Base-by-base conservation (phyloP, 805 yeast species). In the Zygosaccharomyces pseudorouxii region DNA sequence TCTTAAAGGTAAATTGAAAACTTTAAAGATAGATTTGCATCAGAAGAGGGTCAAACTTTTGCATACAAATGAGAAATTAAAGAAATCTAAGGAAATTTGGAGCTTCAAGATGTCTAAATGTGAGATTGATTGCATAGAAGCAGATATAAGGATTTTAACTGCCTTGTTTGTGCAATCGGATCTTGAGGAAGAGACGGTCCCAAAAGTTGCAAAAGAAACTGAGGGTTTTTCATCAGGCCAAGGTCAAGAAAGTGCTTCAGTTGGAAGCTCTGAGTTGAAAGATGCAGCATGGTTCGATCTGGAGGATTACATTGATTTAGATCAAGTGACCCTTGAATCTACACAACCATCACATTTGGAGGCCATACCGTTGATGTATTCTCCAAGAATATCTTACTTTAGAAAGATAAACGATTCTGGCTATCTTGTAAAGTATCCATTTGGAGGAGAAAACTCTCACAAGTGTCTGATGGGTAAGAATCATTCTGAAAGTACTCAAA, bases 301-400 rank as follows among this genome's bases (percentile, higher is more conserved):
- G 19, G 84, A 85, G 49, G 97, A 89, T 62, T 89, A 78, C 56
- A 70, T 78, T 9, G 97, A 89, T 56, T 60, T 89, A 38, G 86
- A 84, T 50, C 69, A 74, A 42, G 62, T 72, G 9, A 74, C 77
- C 4, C 55, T 71, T 1, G 63, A 70, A 4, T 70, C 60, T 51
- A 71, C 55, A 44, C 56, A 70, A 31, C 82, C 81, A 1, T 30
- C 58, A 1, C 65, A 65, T 25, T 66, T 79, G 11, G 68, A 68
- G 39, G 68, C 77, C 1, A 53, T 71, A 5, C 82, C 83, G 0
- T 71, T 80, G 33, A 63, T 74, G 46, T 70, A 55, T 42, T 72
- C 85, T 5, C 88, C 88, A 1, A 68, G 79, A 55, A 77, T 83
- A 49, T 76, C 81, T 6, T 83, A 81, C 56, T 76, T 81, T 49